phyloP scores from a whole-genome alignment of 768 basidiomycete genomes.

The Serendipita indica region DNA sequence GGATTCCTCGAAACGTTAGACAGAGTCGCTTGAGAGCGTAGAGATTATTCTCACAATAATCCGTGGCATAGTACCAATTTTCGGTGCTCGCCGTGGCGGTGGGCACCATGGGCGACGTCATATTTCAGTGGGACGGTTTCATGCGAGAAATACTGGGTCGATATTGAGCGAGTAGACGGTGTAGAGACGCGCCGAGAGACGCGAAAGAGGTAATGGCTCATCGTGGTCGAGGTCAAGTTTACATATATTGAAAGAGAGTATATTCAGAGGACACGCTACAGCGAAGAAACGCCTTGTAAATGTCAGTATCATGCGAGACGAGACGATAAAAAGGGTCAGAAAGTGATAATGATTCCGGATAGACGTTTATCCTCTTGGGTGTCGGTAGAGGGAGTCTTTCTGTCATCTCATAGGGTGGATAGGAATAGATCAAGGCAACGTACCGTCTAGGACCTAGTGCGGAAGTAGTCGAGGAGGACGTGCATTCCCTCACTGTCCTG shows the following conservation, averaged over 20 bases:
- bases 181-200: no score
- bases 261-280: background rate
- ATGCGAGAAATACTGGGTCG: background rate
- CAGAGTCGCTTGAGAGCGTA: background rate
- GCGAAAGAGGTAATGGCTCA: no score
- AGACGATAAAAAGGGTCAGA: conserved; percentile 36
- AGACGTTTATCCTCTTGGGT: conserved; percentile 57
- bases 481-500: conserved; percentile 88
- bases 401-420: conserved; percentile 43
- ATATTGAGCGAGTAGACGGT: no score
- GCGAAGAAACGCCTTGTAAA: background rate
- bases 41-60: background rate
- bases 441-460: conserved; percentile 43
- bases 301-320: background rate
- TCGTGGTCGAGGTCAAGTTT: no score
- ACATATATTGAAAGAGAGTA: background rate
- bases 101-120: background rate
- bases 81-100: background rate
- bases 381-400: conserved; percentile 89
- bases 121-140: background rate
- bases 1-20: background rate
- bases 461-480: conserved; percentile 92
- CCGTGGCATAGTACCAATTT: conserved; percentile 6
- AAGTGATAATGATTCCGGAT: conserved; percentile 78
- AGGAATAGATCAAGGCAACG: conserved; percentile 10